These are phyloP conservation scores for Pseudocohnilembus persalinus DNA, from an alignment of 169 alveolate species.

Conservation along the genomic window DNA sequence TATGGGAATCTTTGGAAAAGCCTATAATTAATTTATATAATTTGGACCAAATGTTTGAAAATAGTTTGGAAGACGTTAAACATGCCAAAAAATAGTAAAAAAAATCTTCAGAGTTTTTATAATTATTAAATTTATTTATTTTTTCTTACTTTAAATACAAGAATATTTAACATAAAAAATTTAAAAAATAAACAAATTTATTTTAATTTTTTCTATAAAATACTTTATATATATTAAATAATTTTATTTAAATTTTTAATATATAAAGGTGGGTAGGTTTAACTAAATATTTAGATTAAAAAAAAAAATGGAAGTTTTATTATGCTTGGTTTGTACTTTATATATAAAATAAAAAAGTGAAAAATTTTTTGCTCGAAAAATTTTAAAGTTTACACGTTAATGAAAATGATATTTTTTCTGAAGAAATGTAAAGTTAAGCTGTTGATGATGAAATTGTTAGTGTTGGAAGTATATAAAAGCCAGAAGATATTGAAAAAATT, in stretches of 20 bases:
- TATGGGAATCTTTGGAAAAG: constrained; percentile 33
- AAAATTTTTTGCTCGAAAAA: constrained; percentile 27
- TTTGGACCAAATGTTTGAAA: constrained; percentile 14
- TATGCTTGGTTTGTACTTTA: constrained; percentile 42
- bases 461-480: constrained; percentile 20
- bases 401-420: constrained; percentile 50
- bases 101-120: too few relatives aligned
- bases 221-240: too few relatives aligned
- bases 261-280: constrained; percentile 22
- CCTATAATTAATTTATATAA: constrained; percentile 30
- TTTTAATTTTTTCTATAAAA: too few relatives aligned
- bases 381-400: constrained; percentile 29
- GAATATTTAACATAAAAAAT: not conserved
- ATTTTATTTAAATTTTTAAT: constrained; percentile 17
- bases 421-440: constrained; percentile 32
- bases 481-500: constrained; percentile 32
- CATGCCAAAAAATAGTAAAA: not conserved
- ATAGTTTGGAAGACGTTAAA: not conserved
- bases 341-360: constrained; percentile 39
- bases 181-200: too few relatives aligned
- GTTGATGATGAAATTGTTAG: constrained; percentile 35
- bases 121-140: too few relatives aligned
- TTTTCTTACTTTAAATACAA: too few relatives aligned
- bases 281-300: constrained; percentile 29
- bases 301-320: constrained; percentile 49